Evolutionary conservation across 768 basidiomycete genomes (phyloP), one percentile per base, ranked within the genome.

Genomic region (Tricholoma sp.): DNA sequence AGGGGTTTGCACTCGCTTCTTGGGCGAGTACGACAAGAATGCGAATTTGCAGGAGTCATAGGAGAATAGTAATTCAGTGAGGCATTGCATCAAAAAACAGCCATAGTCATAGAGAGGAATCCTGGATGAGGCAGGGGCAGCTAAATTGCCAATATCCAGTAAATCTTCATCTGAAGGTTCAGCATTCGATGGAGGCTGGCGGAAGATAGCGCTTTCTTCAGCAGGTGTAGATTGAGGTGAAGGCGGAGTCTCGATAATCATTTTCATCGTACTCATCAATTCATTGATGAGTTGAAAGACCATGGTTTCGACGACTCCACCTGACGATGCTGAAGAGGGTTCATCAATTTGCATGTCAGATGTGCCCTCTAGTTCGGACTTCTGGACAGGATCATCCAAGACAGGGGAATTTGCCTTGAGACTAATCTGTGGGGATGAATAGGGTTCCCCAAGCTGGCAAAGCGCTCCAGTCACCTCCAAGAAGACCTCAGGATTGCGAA

Each of bases 11-110:
- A 72, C 64, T 27, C 83, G 82, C 67, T 83, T 86, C 73, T 86
- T 89, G 4, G 84, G 79, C 0, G 84, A 82, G 64, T 83, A 93
- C 0, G 90, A 87, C 53, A 97, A 69, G 71, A 99, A 93, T 5
- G 89, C 85, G 22, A 85, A 68, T 71, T 98, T 99, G 83, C 93
- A 95, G 5, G 84, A 71, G 62, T 94, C 88, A 64, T 98, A 99
- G 11, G 94, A 98, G 59, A 96, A 92, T 11, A 97, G 73, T 9
- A 98, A 76, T 72, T 99, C 97, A 2, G 94, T 91, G 47, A 98
- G 76, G 62, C 86, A 89, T 67, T 94, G 91, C 88, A 95, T 92
- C 60, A 93, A 73, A 79, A 95, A 93, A 65, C 86, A 89, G 14
- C 81, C 76, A 64, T 89, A 91, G 56, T 79, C 71, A 72, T 76